Conservation (phyloP, 176 grass and related monocot species). For the Chrysopogon serrulatus region DNA sequence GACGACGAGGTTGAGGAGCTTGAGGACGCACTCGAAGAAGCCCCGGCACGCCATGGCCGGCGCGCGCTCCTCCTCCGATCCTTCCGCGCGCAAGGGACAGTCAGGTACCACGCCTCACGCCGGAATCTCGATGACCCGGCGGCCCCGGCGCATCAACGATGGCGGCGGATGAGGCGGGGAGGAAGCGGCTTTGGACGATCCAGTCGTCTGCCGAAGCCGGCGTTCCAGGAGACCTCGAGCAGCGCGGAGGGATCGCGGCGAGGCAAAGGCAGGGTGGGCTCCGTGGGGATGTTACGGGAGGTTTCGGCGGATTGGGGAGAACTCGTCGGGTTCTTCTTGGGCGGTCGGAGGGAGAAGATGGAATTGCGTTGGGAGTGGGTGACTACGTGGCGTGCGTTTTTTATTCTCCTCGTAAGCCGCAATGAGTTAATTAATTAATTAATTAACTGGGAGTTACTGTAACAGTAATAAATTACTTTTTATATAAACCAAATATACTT, state of each 20-base stretch:
- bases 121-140: not conserved
- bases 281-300: not conserved
- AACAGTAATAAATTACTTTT: not conserved
- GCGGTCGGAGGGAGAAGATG: not conserved
- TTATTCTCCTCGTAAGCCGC: not conserved
- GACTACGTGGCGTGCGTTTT: constrained; percentile 7
- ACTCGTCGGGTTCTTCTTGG: not conserved
- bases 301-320: not conserved
- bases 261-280: not conserved
- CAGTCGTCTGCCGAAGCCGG: not conserved
- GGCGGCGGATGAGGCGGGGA: not conserved
- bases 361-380: not conserved
- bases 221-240: not conserved
- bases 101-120: constrained; percentile 10
- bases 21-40: constrained; percentile 69
- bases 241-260: not conserved
- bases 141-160: constrained; percentile 4
- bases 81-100: not conserved
- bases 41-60: constrained; percentile 60
- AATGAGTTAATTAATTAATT: not conserved
- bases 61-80: not conserved
- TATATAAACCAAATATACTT: no score
- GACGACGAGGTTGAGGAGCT: constrained; percentile 71
- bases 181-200: constrained; percentile 13
- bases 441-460: not conserved